Evolutionary conservation across 2,329 filamentous ascomycete species (phyloP).

Genomic region (Aspergillus fumigatiaffinis): DNA sequence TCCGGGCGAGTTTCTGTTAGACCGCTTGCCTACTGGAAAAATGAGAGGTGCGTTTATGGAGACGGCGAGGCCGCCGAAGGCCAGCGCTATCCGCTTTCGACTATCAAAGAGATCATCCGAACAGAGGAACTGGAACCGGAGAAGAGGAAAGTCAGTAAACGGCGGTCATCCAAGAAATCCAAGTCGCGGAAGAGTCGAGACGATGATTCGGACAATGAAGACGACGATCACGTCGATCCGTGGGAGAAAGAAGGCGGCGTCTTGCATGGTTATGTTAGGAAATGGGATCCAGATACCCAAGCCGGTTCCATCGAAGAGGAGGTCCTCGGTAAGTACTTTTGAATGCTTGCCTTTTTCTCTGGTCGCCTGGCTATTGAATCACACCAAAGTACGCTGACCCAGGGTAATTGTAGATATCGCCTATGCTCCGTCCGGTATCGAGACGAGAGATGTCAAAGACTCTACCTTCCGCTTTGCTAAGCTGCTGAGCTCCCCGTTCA

Average conservation of each 20-base stretch:
- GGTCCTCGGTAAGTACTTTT: conserved; percentile 33
- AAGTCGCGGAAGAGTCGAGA: conserved; percentile 34
- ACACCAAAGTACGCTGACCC: background rate
- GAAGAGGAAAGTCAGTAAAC: conserved; percentile 35
- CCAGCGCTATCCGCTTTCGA: conserved; percentile 60
- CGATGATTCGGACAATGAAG: conserved; percentile 39
- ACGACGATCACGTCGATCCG: conserved; percentile 36
- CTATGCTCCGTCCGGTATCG: conserved; percentile 55
- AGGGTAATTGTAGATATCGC: conserved; percentile 50
- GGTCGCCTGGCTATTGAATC: too few species aligned
- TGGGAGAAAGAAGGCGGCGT: conserved; percentile 45
- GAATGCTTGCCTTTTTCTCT: conserved; percentile 9
- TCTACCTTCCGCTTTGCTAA: conserved; percentile 86
- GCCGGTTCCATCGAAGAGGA: conserved; percentile 37
- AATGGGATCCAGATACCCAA: conserved; percentile 41
- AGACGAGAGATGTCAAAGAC: conserved; percentile 55
- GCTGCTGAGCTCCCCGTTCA: conserved; percentile 76
- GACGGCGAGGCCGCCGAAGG: conserved; percentile 55
- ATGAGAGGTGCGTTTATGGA: conserved; percentile 71
- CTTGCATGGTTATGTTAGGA: conserved; percentile 41
- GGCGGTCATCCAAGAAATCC: conserved; percentile 31
- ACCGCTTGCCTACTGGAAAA: conserved; percentile 81
- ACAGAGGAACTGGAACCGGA: conserved; percentile 58
- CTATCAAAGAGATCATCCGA: conserved; percentile 73
- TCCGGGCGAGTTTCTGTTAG: conserved; percentile 74